Evolutionary conservation across 1,284 basidiomycete species (phyloP), one percentile per base, ranked within the genome.

Genomic region (Heterobasidion occidentale): DNA sequence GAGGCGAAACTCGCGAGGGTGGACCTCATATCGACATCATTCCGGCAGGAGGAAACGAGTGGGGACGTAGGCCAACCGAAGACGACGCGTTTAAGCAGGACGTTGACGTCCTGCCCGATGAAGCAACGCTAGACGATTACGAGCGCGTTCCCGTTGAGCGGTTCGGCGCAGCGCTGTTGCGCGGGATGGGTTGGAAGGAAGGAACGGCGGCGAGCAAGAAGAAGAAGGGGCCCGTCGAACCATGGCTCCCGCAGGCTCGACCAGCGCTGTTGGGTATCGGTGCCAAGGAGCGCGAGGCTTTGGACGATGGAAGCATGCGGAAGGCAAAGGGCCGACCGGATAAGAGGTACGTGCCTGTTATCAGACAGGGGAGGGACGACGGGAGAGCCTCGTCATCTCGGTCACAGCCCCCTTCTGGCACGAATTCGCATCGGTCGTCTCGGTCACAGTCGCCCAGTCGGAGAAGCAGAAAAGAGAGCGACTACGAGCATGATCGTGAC

Each of bases 171-270:
- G 96, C 96, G 6, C 81, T 99, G 65, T 77, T 98, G 7, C 83
- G 95, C 47, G 96, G 96, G 0, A 98, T 99, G 96, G 96, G 95
- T 3, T 98, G 94, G 93, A 88, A 88, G 58, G 88, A 92, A 53
- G 91, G 90, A 0, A 83, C 88, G 0, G 88, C 88, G 3, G 81
- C 84, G 15, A 74, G 77, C 55, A 81, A 80, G 60, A 68, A 59
- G 53, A 50, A 56, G 2, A 68, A 68, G 54, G 70, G 69, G 15
- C 67, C 83, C 6, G 77, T 83, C 17, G 81, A 91, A 62, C 87
- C 93, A 2, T 94, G 92, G 68, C 72, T 94, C 0, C 94, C 94
- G 0, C 76, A 81, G 59, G 74, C 88, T 0, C 79, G 94, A 7
- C 92, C 94, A 1, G 85, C 92, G 0, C 71, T 97, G 9, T 74